These are phyloP conservation scores for Aspergillus hancockii DNA, from an alignment of 495 filamentous ascomycete genomes.

Conservation along the genomic window DNA sequence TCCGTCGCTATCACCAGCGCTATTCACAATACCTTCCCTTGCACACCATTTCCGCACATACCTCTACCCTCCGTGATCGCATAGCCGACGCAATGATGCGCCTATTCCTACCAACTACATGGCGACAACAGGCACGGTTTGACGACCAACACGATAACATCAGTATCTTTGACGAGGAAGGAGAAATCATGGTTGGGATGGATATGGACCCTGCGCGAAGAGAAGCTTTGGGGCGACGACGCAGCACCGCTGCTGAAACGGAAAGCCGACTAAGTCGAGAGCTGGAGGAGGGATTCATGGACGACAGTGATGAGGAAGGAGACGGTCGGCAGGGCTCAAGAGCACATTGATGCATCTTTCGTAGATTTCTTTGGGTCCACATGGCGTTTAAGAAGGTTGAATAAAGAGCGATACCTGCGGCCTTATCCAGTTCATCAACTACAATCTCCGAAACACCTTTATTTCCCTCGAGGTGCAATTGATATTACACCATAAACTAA, in stretches of 20 bases:
- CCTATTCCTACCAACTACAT: conserved; percentile 57
- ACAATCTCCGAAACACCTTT: not conserved
- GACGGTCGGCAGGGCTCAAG: conserved; percentile 12
- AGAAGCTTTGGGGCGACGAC: conserved; percentile 50
- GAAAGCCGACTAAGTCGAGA: conserved; percentile 74
- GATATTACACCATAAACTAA: not conserved
- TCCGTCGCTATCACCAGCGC: conserved; percentile 71
- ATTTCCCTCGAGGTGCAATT: not conserved
- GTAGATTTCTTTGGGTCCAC: not conserved
- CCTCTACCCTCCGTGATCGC: conserved; percentile 62
- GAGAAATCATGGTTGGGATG: conserved; percentile 64
- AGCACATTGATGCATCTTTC: not conserved
- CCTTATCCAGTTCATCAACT: not conserved
- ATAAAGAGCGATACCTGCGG: not conserved
- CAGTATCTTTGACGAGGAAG: conserved; percentile 66
- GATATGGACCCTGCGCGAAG: conserved; percentile 51
- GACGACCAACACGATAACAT: conserved; percentile 62
- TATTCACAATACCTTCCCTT: conserved; percentile 72
- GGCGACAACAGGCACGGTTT: conserved; percentile 44
- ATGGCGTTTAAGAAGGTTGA: not conserved
- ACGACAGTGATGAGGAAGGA: conserved; percentile 74
- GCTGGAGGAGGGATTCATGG: conserved; percentile 79
- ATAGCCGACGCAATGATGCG: conserved; percentile 55
- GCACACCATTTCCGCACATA: conserved; percentile 61
- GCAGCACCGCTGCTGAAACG: conserved; percentile 37